Evolutionary conservation across 257 asterid genomes (phyloP).

Genomic region (Fraxinus cuspidata): DNA sequence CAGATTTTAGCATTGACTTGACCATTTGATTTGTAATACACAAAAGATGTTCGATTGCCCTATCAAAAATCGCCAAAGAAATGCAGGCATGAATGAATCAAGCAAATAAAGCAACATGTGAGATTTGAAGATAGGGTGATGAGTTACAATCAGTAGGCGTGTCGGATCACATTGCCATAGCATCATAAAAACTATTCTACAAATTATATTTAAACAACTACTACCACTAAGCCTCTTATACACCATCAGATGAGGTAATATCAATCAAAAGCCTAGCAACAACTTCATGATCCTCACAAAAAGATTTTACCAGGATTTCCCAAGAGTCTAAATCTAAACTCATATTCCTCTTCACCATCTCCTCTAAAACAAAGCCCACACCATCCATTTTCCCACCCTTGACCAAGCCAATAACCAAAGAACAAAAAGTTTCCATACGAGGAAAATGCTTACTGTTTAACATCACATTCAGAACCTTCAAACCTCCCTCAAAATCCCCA

Average conservation of each 20-base stretch:
- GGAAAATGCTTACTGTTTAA: conserved; percentile 59
- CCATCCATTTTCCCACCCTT: conserved; percentile 52
- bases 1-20: too few relatives aligned
- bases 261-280: conserved; percentile 33
- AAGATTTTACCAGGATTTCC: conserved; percentile 54
- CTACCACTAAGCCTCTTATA: not conserved
- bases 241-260: conserved; percentile 25
- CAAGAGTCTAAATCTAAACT: conserved; percentile 50
- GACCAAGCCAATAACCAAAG: conserved; percentile 53
- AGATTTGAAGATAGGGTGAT: not conserved
- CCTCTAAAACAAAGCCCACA: conserved; percentile 65
- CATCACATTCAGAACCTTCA: conserved; percentile 75
- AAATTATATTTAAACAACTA: conserved; percentile 2
- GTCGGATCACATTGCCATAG: not conserved
- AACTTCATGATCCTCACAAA: conserved; percentile 35
- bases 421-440: conserved; percentile 47
- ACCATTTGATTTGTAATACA: not conserved
- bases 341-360: conserved; percentile 64
- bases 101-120: not conserved
- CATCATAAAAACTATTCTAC: not conserved
- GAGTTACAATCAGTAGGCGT: not conserved
- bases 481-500: conserved; percentile 57
- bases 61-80: not conserved
- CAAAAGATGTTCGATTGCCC: not conserved
- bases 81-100: not conserved